A percentile compares a stretch with the other conserved stretches of the same genome.
Evolutionary conservation across 306 rosid genomes (phyloP).

Genomic region (Lathyrus aphaca): DNA sequence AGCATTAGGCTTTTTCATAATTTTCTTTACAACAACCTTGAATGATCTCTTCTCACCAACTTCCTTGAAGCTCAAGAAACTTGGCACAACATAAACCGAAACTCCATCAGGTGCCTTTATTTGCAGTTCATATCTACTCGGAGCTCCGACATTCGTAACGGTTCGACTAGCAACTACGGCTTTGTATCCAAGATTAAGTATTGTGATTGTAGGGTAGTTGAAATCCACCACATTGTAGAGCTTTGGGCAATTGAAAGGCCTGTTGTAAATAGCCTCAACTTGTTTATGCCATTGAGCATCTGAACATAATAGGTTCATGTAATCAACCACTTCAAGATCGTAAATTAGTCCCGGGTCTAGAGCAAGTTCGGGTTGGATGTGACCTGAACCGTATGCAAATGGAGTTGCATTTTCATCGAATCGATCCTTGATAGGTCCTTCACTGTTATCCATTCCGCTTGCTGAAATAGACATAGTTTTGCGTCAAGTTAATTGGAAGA

Average conservation of each 20-base stretch:
- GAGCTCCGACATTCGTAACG: conserved; percentile 12
- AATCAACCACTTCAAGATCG: conserved; percentile 4
- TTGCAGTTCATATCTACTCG: conserved; percentile 1
- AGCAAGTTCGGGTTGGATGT: conserved; percentile 10
- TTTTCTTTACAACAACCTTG: conserved; percentile 13
- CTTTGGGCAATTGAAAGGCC: conserved; percentile 4
- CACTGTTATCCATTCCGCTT: neutral
- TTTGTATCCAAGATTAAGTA: neutral
- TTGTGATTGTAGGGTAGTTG: conserved; percentile 28
- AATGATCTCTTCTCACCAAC: conserved; percentile 23
- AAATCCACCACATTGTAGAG: conserved; percentile 13
- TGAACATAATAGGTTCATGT: neutral
- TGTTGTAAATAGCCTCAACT: conserved; percentile 1
- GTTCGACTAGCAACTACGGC: neutral
- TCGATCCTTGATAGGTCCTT: neutral
- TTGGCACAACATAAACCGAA: conserved; percentile 12
- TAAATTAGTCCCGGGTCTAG: conserved; percentile 22
- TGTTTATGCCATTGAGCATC: neutral
- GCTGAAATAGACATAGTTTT: conserved; percentile 11
- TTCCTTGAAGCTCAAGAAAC: conserved; percentile 20
- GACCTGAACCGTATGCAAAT: conserved; percentile 25
- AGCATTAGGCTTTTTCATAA: neutral
- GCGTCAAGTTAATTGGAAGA: neutral
- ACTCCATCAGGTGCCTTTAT: conserved; percentile 19
- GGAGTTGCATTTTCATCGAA: conserved; percentile 1